Percentiles rank a stretch among this genome's conserved stretches.
Evolutionary conservation across 2,329 filamentous ascomycete species (phyloP).

Genomic region (Pyrenophora seminiperda): DNA sequence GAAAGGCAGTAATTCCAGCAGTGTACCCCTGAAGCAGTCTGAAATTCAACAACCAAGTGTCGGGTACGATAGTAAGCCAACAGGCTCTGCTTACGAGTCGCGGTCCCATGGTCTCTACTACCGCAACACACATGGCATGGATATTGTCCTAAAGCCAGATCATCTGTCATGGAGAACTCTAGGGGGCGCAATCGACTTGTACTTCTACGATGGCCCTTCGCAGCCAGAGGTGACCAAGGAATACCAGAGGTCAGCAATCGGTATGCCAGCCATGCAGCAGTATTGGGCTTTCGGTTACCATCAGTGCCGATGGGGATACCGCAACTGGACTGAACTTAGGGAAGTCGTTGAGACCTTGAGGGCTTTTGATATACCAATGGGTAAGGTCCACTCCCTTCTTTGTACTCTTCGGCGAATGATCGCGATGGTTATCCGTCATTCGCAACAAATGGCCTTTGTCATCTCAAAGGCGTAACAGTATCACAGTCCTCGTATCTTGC

Average conservation of each 20-base stretch:
- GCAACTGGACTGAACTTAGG: slow-evolving; percentile 70
- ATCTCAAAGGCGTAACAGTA: too few species aligned
- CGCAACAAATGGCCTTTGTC: too few species aligned
- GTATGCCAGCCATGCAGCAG: slow-evolving; percentile 74
- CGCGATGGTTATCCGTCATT: too few species aligned
- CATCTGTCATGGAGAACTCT: slow-evolving; percentile 75
- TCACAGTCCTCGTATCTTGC: background rate
- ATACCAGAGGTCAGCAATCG: slow-evolving; percentile 70
- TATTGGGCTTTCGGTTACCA: slow-evolving; percentile 84
- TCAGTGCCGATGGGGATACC: slow-evolving; percentile 83
- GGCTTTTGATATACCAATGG: slow-evolving; percentile 61
- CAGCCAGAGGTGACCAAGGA: slow-evolving; percentile 70
- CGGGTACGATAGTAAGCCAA: slow-evolving; percentile 8
- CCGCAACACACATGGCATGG: slow-evolving; percentile 77
- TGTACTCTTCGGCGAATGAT: too few species aligned
- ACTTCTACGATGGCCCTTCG: slow-evolving; percentile 76
- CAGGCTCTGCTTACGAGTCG: slow-evolving; percentile 63
- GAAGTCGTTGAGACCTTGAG: slow-evolving; percentile 61
- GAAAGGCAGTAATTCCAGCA: slow-evolving; percentile 53
- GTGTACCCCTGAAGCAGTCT: slow-evolving; percentile 60
- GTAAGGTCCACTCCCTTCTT: background rate
- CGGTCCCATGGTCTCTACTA: slow-evolving; percentile 78
- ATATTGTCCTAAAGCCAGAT: slow-evolving; percentile 67
- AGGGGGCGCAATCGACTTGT: slow-evolving; percentile 78
- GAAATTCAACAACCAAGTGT: slow-evolving; percentile 48